Conservation (phyloP, 208 protist species). For the Acanthamoeba triangularis region DNA sequence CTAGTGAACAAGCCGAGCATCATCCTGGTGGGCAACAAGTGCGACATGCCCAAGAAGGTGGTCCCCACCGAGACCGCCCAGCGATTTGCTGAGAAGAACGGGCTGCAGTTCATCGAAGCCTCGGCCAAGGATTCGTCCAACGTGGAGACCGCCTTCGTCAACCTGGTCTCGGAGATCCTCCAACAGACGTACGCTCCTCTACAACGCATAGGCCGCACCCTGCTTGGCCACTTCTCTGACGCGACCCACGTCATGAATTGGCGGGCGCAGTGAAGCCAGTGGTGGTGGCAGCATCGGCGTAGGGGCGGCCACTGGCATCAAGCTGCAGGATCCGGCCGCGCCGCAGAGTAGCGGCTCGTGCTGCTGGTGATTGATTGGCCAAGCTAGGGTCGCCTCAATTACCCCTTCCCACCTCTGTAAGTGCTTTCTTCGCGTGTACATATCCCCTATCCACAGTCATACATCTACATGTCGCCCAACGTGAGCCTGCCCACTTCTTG, state of each 20-base stretch:
- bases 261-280: neutral
- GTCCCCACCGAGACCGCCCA: conserved; percentile 95
- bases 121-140: conserved; percentile 99
- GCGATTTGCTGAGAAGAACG: conserved; percentile 49
- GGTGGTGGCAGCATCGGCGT: neutral
- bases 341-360: neutral
- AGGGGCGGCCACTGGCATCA: neutral
- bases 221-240: neutral
- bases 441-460: too few relatives aligned
- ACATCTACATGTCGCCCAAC: too few relatives aligned
- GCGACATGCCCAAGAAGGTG: conserved; percentile 96
- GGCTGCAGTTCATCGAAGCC: conserved; percentile 99
- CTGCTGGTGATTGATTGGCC: conserved; percentile 57
- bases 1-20: conserved; percentile 96
- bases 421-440: too few relatives aligned
- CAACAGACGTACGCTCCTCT: conserved; percentile 1
- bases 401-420: too few relatives aligned
- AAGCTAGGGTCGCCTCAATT: too few relatives aligned
- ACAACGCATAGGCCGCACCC: neutral
- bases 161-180: conserved; percentile 95
- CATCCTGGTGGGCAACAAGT: conserved; percentile 99
- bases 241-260: too few relatives aligned
- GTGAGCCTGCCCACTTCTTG: too few relatives aligned
- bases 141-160: conserved; percentile 99
- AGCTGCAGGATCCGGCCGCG: conserved; percentile 40